Evolutionary conservation across 1,139 yeast genomes (phyloP), one percentile per base, ranked within the genome.

Genomic region (Saccharomyces hybrid): DNA sequence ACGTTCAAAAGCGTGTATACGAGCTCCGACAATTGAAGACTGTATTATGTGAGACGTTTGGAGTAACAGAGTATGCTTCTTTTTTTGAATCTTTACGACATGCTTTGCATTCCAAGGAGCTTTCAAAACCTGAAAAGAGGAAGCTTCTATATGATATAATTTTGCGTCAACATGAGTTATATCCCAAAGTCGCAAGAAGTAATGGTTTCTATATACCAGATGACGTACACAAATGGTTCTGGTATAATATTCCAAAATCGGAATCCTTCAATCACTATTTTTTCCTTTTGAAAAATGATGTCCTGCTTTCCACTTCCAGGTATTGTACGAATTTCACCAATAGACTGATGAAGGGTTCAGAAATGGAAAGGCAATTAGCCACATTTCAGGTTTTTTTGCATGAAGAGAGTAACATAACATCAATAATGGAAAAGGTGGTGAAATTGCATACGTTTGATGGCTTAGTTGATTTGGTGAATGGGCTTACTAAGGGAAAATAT

Each of bases 211-310:
- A 55, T 16, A 49, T 66, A 11, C 65, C 68, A n/a, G 57, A 58
- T 16, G 49, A 46, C 1, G 53, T 65, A 2, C 70, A 67, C 53
- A 42, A 56, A 34, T 67, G 70, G 70, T 64, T 66, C 52, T 59
- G 58, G 53, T 47, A 55, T 2, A 55, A 59, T 44, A 13, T 64
- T 23, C 50, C 59, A 4, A 54, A 51, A n/a, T 47, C 56, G 2
- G 58, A 59, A 49, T 53, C 57, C 4, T 62, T 61, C 48, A 51
- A 56, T 32, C 70, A 67, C 50, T 63, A 59, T 47, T 52, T 58
- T 44, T 65, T 63, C 34, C 53, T 66, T 25, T 61, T 67, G 14
- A 55, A 63, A 41, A 61, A 63, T 46, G 55, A 61, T 50, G 58
- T 67, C 7, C 49, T 49, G 20, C 57, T 66, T 5, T 55, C 64